phyloP scores from a whole-genome alignment of 331 rosid genomes.

The Saraca asoca region DNA sequence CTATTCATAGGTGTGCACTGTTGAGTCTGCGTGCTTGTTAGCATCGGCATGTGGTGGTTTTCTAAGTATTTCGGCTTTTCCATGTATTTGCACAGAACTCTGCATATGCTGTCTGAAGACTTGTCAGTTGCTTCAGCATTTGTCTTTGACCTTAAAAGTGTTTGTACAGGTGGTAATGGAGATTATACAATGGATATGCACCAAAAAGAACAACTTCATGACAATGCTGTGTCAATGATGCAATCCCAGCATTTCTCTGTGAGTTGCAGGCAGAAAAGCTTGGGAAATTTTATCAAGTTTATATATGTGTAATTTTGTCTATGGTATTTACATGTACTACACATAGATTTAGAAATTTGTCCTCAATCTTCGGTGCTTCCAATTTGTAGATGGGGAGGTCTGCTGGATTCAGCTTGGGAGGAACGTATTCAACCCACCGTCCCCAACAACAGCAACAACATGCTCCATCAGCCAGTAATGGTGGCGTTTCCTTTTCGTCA shows the following conservation, averaged over 20 bases:
- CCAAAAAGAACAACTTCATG: constrained; percentile 96
- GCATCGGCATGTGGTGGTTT: constrained; percentile 5
- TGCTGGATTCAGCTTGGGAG: constrained; percentile 81
- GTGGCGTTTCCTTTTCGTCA: constrained; percentile 84
- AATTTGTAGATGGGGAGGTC: constrained; percentile 89
- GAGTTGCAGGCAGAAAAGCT: constrained; percentile 41
- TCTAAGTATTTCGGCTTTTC: constrained; percentile 21
- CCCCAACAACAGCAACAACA: constrained; percentile 92
- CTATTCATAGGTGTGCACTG: not conserved
- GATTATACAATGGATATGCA: constrained; percentile 90
- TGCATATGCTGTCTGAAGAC: constrained; percentile 14
- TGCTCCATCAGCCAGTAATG: constrained; percentile 76
- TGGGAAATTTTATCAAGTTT: not conserved
- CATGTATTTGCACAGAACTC: not conserved
- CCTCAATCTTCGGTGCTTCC: constrained; percentile 31
- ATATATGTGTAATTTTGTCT: constrained; percentile 1
- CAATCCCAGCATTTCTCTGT: constrained; percentile 95
- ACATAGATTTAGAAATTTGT: constrained; percentile 13
- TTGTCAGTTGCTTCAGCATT: constrained; percentile 14
- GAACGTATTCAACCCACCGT: constrained; percentile 75
- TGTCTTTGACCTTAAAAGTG: constrained; percentile 44
- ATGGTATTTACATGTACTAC: not conserved
- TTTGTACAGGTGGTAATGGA: constrained; percentile 71
- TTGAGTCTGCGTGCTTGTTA: constrained; percentile 26
- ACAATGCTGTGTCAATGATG: constrained; percentile 81